Conservation (phyloP, 2,329 filamentous ascomycete species). For the Monilinia vaccinii-corymbosi region DNA sequence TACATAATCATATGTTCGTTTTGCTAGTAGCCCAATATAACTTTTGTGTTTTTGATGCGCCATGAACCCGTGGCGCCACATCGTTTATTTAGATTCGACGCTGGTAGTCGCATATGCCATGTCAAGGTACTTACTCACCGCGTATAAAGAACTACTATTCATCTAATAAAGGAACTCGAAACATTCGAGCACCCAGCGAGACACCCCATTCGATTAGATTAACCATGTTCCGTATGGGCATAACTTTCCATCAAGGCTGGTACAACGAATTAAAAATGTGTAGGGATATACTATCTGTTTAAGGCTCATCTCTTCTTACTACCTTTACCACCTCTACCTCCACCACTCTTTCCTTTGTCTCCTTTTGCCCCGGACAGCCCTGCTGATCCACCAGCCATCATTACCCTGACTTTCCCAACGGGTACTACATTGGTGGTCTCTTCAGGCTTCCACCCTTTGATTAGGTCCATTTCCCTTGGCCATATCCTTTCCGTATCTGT, state of each 20-base stretch:
- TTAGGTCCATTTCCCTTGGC: conserved; percentile 75
- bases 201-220: no score
- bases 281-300: not conserved
- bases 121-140: no score
- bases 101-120: no score
- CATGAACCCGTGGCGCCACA: no score
- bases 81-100: no score
- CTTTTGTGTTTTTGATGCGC: no score
- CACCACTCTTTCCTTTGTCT: conserved; percentile 25
- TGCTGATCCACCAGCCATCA: conserved; percentile 53
- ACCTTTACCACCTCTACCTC: conserved; percentile 20
- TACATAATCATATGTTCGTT: no score
- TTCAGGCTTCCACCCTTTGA: conserved; percentile 70
- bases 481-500: conserved; percentile 67
- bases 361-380: conserved; percentile 19
- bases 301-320: conserved; percentile 18
- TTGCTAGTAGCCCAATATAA: no score
- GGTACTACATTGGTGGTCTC: conserved; percentile 76
- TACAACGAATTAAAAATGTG: not conserved
- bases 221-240: not conserved
- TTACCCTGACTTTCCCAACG: conserved; percentile 69
- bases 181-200: no score
- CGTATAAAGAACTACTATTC: no score
- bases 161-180: no score
- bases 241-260: not conserved